Base-by-base conservation (phyloP, 257 asterid species). In the Gardenia jasminoides region DNA sequence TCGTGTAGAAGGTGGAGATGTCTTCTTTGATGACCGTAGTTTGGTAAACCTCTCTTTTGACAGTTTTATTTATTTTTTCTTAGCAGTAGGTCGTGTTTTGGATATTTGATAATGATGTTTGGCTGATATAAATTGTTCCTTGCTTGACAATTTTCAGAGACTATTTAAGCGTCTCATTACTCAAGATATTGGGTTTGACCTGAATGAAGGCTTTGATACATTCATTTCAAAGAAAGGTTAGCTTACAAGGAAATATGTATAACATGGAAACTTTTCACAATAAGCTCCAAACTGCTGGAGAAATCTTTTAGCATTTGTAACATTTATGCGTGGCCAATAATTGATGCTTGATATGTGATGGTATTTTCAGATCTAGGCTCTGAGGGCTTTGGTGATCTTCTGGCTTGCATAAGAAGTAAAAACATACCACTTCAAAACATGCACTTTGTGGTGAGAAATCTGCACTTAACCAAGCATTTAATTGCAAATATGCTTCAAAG, bases 1-100 rank as follows among this genome's bases (percentile, higher is more conserved):
- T 85, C 97, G 98, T 22, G 92, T 82, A 52, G 98, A 95, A 90
- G 97, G 92, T 70, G 99, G 99, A 56, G 97, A 92, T 50, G 99
- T 93, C 84, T 88, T 79, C 92, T 93, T 92, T 85, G 99, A 95
- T 70, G 99, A 93, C 70, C 93, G 97, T 79, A 91, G 96, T 80
- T 87, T 95, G 98, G 99, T 93, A 87, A 92, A 94, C 85, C 39
- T 83, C 81, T 76, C 41, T 70, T 82, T 66, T 79, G 36, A 13
- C 70, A 12, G 33, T 50, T 44, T 8, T 46, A 64, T n/a, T n/a
- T n/a, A 36, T n/a, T 24, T 54, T 6, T 65, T 31, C 66, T 43
- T 22, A 12, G 33, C 54, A 2, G 22, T 33, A 47, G 61, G 28
- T 58, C 33, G 66, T 33, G 0, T 65, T 75, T 28, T 36, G 54